A percentile compares a stretch with the other conserved stretches of the same genome.
These are phyloP conservation scores for Mycena vitilis DNA, from an alignment of 768 basidiomycete species.

Conservation along the genomic window DNA sequence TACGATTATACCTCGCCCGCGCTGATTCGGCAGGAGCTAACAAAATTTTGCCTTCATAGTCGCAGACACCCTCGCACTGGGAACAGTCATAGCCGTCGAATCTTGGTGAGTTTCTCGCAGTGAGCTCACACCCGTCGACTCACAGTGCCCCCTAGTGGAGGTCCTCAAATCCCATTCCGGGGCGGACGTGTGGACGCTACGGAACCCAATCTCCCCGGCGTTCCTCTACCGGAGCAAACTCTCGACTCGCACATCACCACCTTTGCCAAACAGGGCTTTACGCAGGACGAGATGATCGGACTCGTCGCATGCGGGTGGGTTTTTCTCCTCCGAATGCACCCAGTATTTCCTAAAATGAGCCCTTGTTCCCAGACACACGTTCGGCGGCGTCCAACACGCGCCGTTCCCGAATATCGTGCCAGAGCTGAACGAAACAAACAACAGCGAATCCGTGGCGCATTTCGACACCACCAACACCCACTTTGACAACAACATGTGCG, in stretches of 20 bases:
- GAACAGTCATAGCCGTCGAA: constrained; percentile 24
- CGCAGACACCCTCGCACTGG: constrained; percentile 20
- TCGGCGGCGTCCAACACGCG: constrained; percentile 15
- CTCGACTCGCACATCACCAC: constrained; percentile 19
- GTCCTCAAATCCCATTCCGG: constrained; percentile 25
- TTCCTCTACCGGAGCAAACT: constrained; percentile 20
- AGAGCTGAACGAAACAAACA: constrained; percentile 14
- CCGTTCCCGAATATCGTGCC: constrained; percentile 19
- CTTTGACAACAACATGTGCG: constrained; percentile 21
- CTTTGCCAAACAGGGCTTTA: constrained; percentile 24
- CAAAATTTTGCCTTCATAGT: constrained; percentile 13
- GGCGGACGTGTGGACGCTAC: constrained; percentile 26
- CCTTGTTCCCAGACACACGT: constrained; percentile 13
- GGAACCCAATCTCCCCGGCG: constrained; percentile 13
- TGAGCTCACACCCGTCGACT: constrained; percentile 14
- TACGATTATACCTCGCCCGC: constrained; percentile 1
- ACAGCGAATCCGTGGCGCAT: constrained; percentile 10
- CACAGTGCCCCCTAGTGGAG: constrained; percentile 19
- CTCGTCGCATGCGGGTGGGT: constrained; percentile 22
- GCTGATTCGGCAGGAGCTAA: constrained; percentile 13
- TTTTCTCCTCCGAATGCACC: constrained; percentile 7
- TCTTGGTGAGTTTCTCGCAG: constrained; percentile 16
- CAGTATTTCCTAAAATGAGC: not conserved
- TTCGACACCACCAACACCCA: constrained; percentile 12
- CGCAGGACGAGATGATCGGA: constrained; percentile 24